Percentiles rank a stretch among this genome's conserved stretches.
Conservation (phyloP, 2,329 filamentous ascomycete species). For the Chalaropsis thielavioides region DNA sequence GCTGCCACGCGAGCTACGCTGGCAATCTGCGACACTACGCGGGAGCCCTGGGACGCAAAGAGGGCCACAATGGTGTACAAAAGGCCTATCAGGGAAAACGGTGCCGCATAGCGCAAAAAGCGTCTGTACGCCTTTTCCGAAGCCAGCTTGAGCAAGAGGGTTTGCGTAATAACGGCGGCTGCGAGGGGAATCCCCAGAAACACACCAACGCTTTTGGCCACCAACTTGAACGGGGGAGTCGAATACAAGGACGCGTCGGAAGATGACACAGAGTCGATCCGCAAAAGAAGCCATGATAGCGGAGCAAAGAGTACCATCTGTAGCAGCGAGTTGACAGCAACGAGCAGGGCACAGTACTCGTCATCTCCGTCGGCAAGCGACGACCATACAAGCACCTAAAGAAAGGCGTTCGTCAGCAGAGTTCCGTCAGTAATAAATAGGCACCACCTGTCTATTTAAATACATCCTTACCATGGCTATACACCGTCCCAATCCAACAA, state of each 20-base stretch:
- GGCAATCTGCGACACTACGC: slow-evolving; percentile 70
- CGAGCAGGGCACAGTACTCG: slow-evolving; percentile 72
- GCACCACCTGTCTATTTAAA: not conserved
- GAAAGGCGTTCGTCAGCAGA: slow-evolving; percentile 10
- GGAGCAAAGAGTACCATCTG: slow-evolving; percentile 63
- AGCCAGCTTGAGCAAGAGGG: not conserved
- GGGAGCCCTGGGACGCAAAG: slow-evolving; percentile 65
- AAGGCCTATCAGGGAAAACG: slow-evolving; percentile 67
- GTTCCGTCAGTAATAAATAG: not conserved
- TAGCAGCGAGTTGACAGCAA: slow-evolving; percentile 59
- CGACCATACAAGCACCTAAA: slow-evolving; percentile 52
- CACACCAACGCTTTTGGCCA: slow-evolving; percentile 67
- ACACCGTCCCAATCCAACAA: slow-evolving; percentile 72
- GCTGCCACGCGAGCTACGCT: slow-evolving; percentile 69
- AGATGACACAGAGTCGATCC: slow-evolving; percentile 20
- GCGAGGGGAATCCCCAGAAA: slow-evolving; percentile 75
- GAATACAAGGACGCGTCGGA: slow-evolving; percentile 41
- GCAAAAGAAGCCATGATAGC: slow-evolving; percentile 53
- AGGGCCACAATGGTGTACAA: slow-evolving; percentile 78
- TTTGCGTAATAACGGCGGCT: slow-evolving; percentile 61
- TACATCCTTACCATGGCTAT: slow-evolving; percentile 60
- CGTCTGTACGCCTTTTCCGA: not conserved
- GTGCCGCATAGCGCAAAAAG: slow-evolving; percentile 60
- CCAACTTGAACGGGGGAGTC: slow-evolving; percentile 41
- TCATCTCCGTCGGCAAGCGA: slow-evolving; percentile 53